phyloP scores from a whole-genome alignment of 768 basidiomycete genomes.

The Mycena haematopus region DNA sequence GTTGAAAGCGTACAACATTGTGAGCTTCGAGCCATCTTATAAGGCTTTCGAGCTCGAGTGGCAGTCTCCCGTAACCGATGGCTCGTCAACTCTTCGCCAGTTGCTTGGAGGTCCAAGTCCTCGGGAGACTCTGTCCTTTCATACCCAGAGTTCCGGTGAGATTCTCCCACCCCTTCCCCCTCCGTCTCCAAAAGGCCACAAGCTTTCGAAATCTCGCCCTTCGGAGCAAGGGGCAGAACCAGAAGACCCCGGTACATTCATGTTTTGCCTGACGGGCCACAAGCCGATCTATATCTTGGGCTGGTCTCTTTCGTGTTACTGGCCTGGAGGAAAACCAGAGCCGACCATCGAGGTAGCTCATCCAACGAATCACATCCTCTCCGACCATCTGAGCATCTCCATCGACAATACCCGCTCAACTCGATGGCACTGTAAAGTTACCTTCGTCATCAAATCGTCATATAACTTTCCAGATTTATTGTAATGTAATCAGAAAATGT shows the following conservation, averaged over 20 bases:
- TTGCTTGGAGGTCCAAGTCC: conserved; percentile 3
- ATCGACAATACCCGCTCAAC: conserved; percentile 26
- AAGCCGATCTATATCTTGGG: conserved; percentile 29
- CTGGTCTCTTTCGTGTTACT: conserved; percentile 30
- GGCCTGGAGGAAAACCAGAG: conserved; percentile 24
- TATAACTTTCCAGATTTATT: conserved; percentile 31
- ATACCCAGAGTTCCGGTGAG: conserved; percentile 6
- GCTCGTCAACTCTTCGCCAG: conserved; percentile 14
- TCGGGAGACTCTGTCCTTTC: conserved; percentile 24
- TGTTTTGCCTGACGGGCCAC: conserved; percentile 17
- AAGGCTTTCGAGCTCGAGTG: conserved; percentile 30
- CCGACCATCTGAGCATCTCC: conserved; percentile 25
- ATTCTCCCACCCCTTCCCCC: conserved; percentile 14
- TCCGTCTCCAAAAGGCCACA: conserved; percentile 6
- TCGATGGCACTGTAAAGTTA: conserved; percentile 28
- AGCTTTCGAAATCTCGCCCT: conserved; percentile 11
- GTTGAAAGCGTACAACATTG: conserved; percentile 21
- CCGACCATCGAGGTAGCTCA: conserved; percentile 29
- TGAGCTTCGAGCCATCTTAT: conserved; percentile 24
- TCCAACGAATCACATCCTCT: conserved; percentile 24
- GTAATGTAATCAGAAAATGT: too few relatives aligned
- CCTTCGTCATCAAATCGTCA: conserved; percentile 24
- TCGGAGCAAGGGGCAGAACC: neutral
- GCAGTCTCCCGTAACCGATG: conserved; percentile 27
- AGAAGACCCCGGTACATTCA: conserved; percentile 18